A percentile compares a stretch with the other conserved stretches of the same genome.
Conservation (phyloP, 768 basidiomycete species). For the Hirschioporus abietinus region DNA sequence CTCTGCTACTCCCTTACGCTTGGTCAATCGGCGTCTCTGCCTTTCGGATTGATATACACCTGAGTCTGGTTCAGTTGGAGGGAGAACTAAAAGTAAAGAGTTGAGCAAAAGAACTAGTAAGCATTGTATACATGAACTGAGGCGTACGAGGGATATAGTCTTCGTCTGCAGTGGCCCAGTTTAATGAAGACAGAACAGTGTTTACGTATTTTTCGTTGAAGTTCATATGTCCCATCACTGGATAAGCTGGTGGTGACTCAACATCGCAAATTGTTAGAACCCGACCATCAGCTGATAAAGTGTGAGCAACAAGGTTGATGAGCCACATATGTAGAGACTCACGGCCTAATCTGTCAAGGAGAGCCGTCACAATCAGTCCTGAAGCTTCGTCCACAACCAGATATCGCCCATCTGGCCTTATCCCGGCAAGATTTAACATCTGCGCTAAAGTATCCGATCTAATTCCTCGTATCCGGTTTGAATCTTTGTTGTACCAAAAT, state of each 20-base stretch:
- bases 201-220: conserved; percentile 53
- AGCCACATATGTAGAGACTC: conserved; percentile 13
- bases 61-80: conserved; percentile 51
- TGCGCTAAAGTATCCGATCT: conserved; percentile 88
- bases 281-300: conserved; percentile 63
- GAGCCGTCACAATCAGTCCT: conserved; percentile 78
- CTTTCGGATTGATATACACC: conserved; percentile 65
- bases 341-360: conserved; percentile 87
- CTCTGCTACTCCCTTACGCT: conserved; percentile 69
- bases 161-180: conserved; percentile 87
- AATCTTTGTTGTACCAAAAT: conserved; percentile 85
- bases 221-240: conserved; percentile 81
- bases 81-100: conserved; percentile 38
- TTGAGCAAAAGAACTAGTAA: conserved; percentile 8
- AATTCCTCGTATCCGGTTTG: conserved; percentile 73
- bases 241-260: conserved; percentile 91
- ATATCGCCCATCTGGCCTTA: conserved; percentile 83
- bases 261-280: conserved; percentile 82
- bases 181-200: conserved; percentile 60
- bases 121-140: neutral
- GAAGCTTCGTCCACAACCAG: conserved; percentile 90
- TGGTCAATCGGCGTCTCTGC: conserved; percentile 65
- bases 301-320: neutral
- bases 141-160: conserved; percentile 61
- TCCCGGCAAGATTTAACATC: conserved; percentile 75